Evolutionary conservation across 1,284 basidiomycete species (phyloP).

Genomic region (Pseudozyma tsukubaensis): DNA sequence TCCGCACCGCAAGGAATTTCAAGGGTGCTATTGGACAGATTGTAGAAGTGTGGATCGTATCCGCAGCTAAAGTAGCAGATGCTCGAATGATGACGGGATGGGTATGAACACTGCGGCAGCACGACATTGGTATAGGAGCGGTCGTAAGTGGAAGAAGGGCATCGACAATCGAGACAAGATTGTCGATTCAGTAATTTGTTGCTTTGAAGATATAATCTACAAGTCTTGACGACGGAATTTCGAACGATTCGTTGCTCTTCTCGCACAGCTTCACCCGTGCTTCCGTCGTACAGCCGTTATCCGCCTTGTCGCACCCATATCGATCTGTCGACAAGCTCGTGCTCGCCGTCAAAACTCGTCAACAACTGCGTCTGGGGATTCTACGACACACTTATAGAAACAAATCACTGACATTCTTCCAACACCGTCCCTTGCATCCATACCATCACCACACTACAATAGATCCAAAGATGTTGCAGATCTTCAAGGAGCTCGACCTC

Average conservation of each 20-base stretch:
- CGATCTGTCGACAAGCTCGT: slow-evolving; percentile 1
- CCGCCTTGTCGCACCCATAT: not conserved
- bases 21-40: not conserved
- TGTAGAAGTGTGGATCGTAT: not conserved
- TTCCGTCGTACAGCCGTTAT: too few relatives aligned
- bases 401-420: not conserved
- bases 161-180: too few relatives aligned
- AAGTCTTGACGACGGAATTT: too few relatives aligned
- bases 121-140: too few relatives aligned
- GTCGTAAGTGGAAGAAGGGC: too few relatives aligned
- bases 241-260: too few relatives aligned
- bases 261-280: too few relatives aligned
- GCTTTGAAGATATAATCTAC: too few relatives aligned
- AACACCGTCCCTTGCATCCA: not conserved
- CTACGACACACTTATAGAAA: slow-evolving; percentile 11
- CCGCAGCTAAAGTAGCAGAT: not conserved
- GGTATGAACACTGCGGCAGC: too few relatives aligned
- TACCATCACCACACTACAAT: not conserved
- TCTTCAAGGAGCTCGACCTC: slow-evolving; percentile 69
- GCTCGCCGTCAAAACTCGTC: slow-evolving; percentile 6
- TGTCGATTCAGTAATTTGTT: too few relatives aligned
- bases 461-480: slow-evolving; percentile 62
- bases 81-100: too few relatives aligned
- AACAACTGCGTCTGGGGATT: not conserved
- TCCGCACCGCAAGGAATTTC: not conserved